Evolutionary conservation across 2,329 filamentous ascomycete species (phyloP).

Genomic region (Diaporthe humulicola): DNA sequence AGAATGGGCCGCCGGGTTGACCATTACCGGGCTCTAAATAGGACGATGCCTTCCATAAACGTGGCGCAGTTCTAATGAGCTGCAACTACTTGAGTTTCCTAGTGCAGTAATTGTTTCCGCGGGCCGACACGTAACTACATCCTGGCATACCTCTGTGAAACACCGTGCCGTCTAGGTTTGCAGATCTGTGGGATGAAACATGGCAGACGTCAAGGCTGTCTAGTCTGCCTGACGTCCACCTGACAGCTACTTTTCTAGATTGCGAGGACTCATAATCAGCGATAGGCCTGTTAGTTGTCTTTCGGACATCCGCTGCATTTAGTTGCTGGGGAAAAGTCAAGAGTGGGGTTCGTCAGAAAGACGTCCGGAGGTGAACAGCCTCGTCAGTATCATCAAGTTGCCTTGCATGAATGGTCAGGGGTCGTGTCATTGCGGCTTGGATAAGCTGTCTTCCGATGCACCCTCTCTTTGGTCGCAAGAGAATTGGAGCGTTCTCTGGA

Average conservation of each 20-base stretch:
- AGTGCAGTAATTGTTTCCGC: constrained; percentile 17
- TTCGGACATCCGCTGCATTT: constrained; percentile 12
- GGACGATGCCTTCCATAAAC: not conserved
- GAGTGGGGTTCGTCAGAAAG: constrained; percentile 5
- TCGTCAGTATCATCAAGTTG: not conserved
- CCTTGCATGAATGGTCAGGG: not conserved
- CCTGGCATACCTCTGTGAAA: not conserved
- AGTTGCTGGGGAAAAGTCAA: not conserved
- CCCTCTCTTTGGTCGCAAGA: not conserved
- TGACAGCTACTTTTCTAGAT: not conserved
- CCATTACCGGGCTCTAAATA: not conserved
- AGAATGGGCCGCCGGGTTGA: not conserved
- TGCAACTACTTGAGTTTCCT: not conserved
- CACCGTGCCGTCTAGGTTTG: not conserved
- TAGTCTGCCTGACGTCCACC: not conserved
- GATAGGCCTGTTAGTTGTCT: not conserved
- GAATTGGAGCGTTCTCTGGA: not conserved
- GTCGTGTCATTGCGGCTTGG: not conserved
- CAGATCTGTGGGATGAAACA: constrained; percentile 5
- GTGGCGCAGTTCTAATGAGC: not conserved
- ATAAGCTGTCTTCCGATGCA: not conserved
- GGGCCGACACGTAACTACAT: not conserved
- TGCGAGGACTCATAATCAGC: not conserved
- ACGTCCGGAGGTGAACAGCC: not conserved
- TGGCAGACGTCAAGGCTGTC: constrained; percentile 21